Conservation (phyloP, 2,329 filamentous ascomycete genomes). For the Zarea fungicola region DNA sequence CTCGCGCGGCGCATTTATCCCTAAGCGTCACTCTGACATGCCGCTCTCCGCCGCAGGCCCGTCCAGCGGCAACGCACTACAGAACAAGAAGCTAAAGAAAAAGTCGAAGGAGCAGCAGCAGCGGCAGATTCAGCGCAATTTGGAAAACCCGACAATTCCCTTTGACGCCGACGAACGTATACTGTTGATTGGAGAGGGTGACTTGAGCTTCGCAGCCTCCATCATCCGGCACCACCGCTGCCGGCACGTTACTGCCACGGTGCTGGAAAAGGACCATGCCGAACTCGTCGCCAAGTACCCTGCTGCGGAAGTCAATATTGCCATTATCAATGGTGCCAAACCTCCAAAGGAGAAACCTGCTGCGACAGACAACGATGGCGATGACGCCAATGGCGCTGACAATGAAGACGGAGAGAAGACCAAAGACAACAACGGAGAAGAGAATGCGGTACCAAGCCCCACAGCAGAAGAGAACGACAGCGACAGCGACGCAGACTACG, state of each 20-base stretch:
- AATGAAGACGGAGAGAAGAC: slow-evolving; percentile 21
- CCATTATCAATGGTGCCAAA: slow-evolving; percentile 34
- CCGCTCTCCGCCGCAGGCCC: slow-evolving; percentile 4
- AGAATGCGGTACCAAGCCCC: background rate
- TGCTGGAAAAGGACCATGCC: slow-evolving; percentile 52
- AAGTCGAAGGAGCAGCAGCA: slow-evolving; percentile 16
- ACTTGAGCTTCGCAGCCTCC: slow-evolving; percentile 71
- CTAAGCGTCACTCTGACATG: slow-evolving; percentile 11
- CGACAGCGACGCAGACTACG: slow-evolving; percentile 14
- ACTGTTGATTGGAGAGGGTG: slow-evolving; percentile 73
- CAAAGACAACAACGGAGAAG: slow-evolving; percentile 22
- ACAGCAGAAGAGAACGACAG: slow-evolving; percentile 15
- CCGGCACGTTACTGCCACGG: slow-evolving; percentile 62
- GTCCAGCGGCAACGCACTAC: slow-evolving; percentile 1
- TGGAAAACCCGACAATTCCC: slow-evolving; percentile 52
- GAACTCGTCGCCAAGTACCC: slow-evolving; percentile 70
- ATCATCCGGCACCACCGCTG: slow-evolving; percentile 62
- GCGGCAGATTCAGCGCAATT: slow-evolving; percentile 22
- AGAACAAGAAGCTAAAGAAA: background rate
- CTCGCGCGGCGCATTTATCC: background rate
- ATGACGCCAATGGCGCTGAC: slow-evolving; percentile 11
- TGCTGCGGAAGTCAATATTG: slow-evolving; percentile 56
- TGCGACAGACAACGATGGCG: slow-evolving; percentile 6
- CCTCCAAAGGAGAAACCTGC: background rate
- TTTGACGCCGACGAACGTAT: slow-evolving; percentile 63